phyloP scores from a whole-genome alignment of 441 rosid species.

The Populus tomentosa region DNA sequence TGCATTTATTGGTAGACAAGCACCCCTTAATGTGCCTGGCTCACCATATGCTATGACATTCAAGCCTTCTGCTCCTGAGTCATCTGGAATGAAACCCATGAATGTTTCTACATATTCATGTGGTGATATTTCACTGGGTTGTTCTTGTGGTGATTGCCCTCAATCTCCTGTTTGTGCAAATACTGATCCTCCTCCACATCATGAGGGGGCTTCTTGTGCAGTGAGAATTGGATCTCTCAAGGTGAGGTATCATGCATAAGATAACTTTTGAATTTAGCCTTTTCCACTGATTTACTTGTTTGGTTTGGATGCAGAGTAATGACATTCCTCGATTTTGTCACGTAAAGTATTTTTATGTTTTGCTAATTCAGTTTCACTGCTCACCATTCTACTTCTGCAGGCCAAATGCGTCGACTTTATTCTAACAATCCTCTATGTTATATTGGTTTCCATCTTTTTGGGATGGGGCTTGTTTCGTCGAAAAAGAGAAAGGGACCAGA shows the following conservation, averaged over 20 bases:
- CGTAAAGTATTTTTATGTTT: constrained; percentile 2
- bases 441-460: constrained; percentile 72
- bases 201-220: constrained; percentile 55
- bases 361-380: constrained; percentile 26
- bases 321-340: not conserved
- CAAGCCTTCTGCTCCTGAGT: constrained; percentile 48
- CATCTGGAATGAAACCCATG: constrained; percentile 91
- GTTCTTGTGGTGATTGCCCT: constrained; percentile 99
- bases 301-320: constrained; percentile 2
- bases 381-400: constrained; percentile 39
- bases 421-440: constrained; percentile 61
- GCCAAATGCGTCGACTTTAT: constrained; percentile 78
- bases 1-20: constrained; percentile 80
- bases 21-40: constrained; percentile 58
- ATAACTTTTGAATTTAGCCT: not conserved
- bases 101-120: constrained; percentile 88
- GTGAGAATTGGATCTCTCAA: constrained; percentile 76
- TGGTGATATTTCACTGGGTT: constrained; percentile 77
- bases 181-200: constrained; percentile 49
- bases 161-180: constrained; percentile 72
- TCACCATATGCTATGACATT: constrained; percentile 87
- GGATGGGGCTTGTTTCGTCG: constrained; percentile 79
- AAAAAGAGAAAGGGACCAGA: constrained; percentile 45
- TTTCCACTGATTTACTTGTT: not conserved
- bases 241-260: constrained; percentile 39